A percentile compares a stretch with the other conserved stretches of the same genome.
phyloP scores from a whole-genome alignment of 148 eudicot species.

The Selenicereus undatus region DNA sequence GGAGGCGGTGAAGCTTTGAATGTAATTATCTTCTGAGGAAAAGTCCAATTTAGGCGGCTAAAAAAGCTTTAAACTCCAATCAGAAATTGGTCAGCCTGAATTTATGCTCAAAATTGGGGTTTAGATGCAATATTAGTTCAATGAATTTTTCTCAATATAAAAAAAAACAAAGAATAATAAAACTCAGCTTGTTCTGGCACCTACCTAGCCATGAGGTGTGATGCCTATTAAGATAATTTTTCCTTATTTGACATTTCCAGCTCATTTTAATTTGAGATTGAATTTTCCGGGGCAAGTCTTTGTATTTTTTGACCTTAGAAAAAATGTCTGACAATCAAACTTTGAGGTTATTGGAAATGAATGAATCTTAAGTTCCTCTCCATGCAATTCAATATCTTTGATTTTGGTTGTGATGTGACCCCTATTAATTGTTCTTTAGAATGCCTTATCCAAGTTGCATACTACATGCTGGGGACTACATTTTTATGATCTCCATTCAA shows the following conservation, averaged over 20 bases:
- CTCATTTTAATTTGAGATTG: not conserved
- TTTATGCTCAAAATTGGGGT: slow-evolving; percentile 1
- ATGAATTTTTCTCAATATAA: not conserved
- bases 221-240: not conserved
- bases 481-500: not conserved
- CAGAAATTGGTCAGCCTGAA: not conserved
- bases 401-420: no score
- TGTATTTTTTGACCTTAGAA: slow-evolving; percentile 4
- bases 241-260: not conserved
- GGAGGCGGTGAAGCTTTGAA: not conserved
- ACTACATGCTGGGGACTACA: not conserved
- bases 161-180: no score
- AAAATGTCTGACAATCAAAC: not conserved
- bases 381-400: no score
- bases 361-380: no score
- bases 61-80: not conserved
- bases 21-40: not conserved
- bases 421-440: no score
- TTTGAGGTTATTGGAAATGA: not conserved
- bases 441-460: no score
- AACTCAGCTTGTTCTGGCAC: not conserved
- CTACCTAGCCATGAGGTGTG: not conserved
- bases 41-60: not conserved
- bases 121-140: not conserved
- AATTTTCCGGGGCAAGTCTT: not conserved